Conservation (phyloP, 2,329 filamentous ascomycete genomes). For the Amylocarpus encephaloides region DNA sequence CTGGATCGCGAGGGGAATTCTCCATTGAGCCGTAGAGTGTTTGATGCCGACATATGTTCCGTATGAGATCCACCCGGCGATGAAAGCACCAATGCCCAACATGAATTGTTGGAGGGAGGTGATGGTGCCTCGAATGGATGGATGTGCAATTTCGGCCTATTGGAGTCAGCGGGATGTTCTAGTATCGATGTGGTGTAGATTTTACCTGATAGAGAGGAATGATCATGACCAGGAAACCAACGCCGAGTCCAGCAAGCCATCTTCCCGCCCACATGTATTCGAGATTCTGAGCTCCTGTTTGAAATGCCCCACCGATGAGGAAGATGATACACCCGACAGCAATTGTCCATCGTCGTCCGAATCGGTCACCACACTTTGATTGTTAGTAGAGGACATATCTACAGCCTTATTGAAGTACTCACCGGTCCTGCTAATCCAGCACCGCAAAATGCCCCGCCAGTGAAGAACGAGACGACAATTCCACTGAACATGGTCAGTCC, state of each 20-base stretch:
- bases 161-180: too few species aligned
- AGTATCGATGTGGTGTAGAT: too few species aligned
- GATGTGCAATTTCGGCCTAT: slow-evolving; percentile 66
- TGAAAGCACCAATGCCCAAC: slow-evolving; percentile 67
- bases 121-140: slow-evolving; percentile 64
- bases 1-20: slow-evolving; percentile 44
- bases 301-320: slow-evolving; percentile 63
- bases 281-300: slow-evolving; percentile 57
- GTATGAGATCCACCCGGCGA: slow-evolving; percentile 68
- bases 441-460: slow-evolving; percentile 50
- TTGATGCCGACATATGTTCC: slow-evolving; percentile 39
- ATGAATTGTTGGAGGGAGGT: slow-evolving; percentile 78
- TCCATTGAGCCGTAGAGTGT: slow-evolving; percentile 30
- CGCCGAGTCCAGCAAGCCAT: slow-evolving; percentile 59
- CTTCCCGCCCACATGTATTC: slow-evolving; percentile 64
- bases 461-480: slow-evolving; percentile 72
- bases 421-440: slow-evolving; percentile 45
- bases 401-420: background rate
- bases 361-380: slow-evolving; percentile 45
- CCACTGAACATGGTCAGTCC: slow-evolving; percentile 40
- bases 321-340: slow-evolving; percentile 65
- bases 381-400: background rate
- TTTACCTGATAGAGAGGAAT: slow-evolving; percentile 53
- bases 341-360: slow-evolving; percentile 68
- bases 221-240: slow-evolving; percentile 39